Conservation (phyloP, 164 flowering plant species). For the Tinospora cordifolia region DNA sequence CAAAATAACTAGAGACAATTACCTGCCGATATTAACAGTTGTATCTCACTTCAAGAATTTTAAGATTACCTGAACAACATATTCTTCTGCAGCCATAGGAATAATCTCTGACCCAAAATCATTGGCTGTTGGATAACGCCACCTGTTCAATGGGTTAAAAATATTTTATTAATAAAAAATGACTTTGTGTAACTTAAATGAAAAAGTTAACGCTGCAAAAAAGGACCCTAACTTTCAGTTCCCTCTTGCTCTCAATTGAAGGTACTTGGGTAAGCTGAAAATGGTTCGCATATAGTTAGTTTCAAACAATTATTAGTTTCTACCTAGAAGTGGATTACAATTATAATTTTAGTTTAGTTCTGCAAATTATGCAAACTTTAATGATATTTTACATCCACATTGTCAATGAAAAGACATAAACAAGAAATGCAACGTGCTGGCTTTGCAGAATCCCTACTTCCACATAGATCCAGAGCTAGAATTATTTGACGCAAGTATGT, state of each 20-base stretch:
- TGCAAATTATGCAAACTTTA: neutral
- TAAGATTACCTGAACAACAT: conserved; percentile 56
- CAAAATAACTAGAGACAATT: neutral
- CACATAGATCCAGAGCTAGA: neutral
- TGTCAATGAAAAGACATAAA: neutral
- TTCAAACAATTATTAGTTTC: neutral
- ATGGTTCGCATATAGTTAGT: neutral
- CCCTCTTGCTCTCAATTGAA: neutral
- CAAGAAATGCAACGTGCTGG: neutral
- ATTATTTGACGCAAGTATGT: neutral
- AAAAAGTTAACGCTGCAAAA: neutral
- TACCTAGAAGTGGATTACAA: neutral
- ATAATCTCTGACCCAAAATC: conserved; percentile 90
- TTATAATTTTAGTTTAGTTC: neutral
- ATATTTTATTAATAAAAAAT: neutral
- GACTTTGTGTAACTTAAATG: neutral
- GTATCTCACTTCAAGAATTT: neutral
- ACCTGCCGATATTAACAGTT: neutral
- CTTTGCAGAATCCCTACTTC: neutral
- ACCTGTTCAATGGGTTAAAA: conserved; percentile 8
- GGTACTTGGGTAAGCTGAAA: neutral
- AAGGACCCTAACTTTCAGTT: neutral
- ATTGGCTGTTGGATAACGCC: conserved; percentile 56
- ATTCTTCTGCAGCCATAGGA: conserved; percentile 58
- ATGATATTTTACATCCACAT: neutral